phyloP scores from a whole-genome alignment of 2,329 filamentous ascomycete species.

The Nemania sp. region DNA sequence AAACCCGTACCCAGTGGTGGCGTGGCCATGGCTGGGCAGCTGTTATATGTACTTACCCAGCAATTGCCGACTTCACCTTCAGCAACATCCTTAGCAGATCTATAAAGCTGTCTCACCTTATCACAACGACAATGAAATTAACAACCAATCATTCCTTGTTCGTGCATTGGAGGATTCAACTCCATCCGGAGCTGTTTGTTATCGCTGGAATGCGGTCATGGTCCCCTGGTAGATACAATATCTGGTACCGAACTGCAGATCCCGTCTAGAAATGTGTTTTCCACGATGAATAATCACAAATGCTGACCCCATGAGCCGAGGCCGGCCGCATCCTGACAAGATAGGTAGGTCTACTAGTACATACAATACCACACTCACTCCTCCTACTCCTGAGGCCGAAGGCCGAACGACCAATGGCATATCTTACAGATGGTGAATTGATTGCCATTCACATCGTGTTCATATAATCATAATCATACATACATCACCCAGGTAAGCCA shows the following conservation, averaged over 20 bases:
- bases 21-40: no score
- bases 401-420: background rate
- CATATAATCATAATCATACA: background rate
- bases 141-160: background rate
- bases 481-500: background rate
- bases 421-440: background rate
- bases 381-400: background rate
- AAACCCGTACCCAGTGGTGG: background rate
- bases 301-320: slow-evolving; percentile 6
- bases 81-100: background rate
- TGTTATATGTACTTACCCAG: background rate
- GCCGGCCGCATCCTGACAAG: background rate
- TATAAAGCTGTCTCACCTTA: background rate
- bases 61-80: background rate
- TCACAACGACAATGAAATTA: background rate
- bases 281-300: slow-evolving; percentile 28
- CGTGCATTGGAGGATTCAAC: background rate
- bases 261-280: background rate
- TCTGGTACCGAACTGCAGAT: background rate
- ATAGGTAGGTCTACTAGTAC: background rate
- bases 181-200: background rate
- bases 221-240: background rate
- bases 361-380: background rate
- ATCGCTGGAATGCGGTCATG: background rate
- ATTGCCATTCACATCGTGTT: background rate